A percentile compares a stretch with the other conserved stretches of the same genome.
Conservation (phyloP, 306 rosid species). For the Rosa persica region DNA sequence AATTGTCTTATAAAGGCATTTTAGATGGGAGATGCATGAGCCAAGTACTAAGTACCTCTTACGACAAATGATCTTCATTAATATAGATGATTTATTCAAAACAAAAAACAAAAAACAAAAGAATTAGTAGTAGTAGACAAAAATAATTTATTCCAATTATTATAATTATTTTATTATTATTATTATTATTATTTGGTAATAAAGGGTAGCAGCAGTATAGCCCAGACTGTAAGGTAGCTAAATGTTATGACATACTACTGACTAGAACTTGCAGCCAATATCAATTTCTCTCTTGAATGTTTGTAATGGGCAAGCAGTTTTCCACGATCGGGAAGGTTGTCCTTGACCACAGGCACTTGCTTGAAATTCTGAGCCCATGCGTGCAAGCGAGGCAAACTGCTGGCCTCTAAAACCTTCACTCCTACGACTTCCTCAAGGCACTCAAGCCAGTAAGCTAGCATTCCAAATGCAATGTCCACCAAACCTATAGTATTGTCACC, state of each 20-base stretch:
- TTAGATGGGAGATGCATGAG: too few relatives aligned
- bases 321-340: constrained; percentile 17
- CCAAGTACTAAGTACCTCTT: too few relatives aligned
- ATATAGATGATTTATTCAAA: too few relatives aligned
- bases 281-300: not conserved
- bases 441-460: constrained; percentile 23
- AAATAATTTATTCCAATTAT: too few relatives aligned
- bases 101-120: too few relatives aligned
- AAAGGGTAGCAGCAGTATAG: too few relatives aligned
- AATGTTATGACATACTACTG: not conserved
- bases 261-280: not conserved
- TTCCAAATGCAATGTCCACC: constrained; percentile 27
- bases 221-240: too few relatives aligned
- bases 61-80: too few relatives aligned
- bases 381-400: constrained; percentile 18
- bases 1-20: too few relatives aligned
- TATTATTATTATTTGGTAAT: too few relatives aligned
- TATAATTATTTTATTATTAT: too few relatives aligned
- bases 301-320: not conserved
- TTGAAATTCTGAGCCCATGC: constrained; percentile 27
- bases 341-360: constrained; percentile 18
- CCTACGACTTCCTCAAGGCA: constrained; percentile 25
- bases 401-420: not conserved
- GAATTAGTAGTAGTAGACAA: too few relatives aligned
- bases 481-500: constrained; percentile 23